Base-by-base conservation (phyloP, 2,329 filamentous ascomycete species). In the Colletotrichum chlorophyti region DNA sequence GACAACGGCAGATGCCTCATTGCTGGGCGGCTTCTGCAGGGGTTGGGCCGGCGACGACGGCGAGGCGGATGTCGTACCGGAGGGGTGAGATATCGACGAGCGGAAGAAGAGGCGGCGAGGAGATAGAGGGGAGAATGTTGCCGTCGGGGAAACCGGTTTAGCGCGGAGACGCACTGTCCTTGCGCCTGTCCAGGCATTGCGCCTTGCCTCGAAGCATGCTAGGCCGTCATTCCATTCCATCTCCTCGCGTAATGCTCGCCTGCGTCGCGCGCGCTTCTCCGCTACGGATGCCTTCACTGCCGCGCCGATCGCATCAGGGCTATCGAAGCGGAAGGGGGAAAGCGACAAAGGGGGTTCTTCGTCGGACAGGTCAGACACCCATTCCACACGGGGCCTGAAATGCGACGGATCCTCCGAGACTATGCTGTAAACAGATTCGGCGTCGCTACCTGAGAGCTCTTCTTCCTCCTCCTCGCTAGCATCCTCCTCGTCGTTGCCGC, bases 161-260 rank as follows among this genome's bases (percentile, higher is more conserved):
- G 77, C 76, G 54, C 81, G 80, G 42, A 86, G 71, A 42, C 81
- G 81, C 31, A 82, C 83, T 10, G 78, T 82, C 62, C 83, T 83
- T 27, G 92, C 93, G 27, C 90, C 89, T 1, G 93, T 94, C 94
- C 94, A 98, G 6, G 86, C 87, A 74, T 97, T 87, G 45, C 93
- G 83, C 58, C 91, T 81, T 26, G 88, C 84, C 58, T 88, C 84
- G 74, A 91, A 98, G 70, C 89, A 90, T n/a, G 87, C 83, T 54
- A 97, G 72, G 0, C 94, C 94, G 32, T 88, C 80, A 67, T 97
- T 98, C 88, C 90, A 96, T 26, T 78, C 72, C 75, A 87, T 83
- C 75, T 91, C 89, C 53, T 86, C 84, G 61, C 84, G 82, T 46
- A 85, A 69, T 45, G 79, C 82, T 65, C 79, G 83, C 52, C 86